A percentile compares a stretch with the other conserved stretches of the same genome.
phyloP scores from a whole-genome alignment of 805 yeast genomes.

The Diddensiella santjacobensis region DNA sequence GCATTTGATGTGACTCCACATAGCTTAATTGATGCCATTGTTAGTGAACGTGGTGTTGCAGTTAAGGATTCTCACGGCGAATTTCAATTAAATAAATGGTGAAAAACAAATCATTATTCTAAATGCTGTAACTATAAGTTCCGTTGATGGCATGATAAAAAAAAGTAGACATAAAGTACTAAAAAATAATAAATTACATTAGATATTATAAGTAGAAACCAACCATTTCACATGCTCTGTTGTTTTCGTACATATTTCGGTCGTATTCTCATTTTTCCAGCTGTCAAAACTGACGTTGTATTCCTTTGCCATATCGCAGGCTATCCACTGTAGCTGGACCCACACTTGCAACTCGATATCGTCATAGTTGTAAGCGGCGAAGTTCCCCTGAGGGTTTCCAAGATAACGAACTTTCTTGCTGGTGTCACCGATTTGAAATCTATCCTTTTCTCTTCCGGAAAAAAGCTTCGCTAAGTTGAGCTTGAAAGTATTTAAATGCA shows the following conservation, averaged over 20 bases:
- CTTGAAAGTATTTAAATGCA: slow-evolving; percentile 67
- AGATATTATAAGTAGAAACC: slow-evolving; percentile 3
- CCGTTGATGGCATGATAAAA: too few relatives aligned
- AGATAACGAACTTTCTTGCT: slow-evolving; percentile 52
- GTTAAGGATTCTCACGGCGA: slow-evolving; percentile 48
- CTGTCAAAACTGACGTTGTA: slow-evolving; percentile 11
- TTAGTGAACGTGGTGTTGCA: slow-evolving; percentile 70
- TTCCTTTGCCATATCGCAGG: slow-evolving; percentile 18
- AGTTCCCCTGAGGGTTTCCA: slow-evolving; percentile 40
- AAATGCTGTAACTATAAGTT: too few relatives aligned
- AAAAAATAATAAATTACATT: too few relatives aligned
- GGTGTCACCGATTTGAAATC: slow-evolving; percentile 40
- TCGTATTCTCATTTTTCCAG: slow-evolving; percentile 17
- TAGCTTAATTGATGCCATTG: slow-evolving; percentile 76
- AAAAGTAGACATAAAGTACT: neutral
- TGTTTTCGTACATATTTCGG: slow-evolving; percentile 9
- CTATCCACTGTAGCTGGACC: slow-evolving; percentile 23
- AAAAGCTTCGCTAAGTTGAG: slow-evolving; percentile 54
- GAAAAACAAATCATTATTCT: neutral
- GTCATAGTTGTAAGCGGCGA: slow-evolving; percentile 10
- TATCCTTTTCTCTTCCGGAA: slow-evolving; percentile 35
- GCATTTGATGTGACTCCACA: slow-evolving; percentile 93
- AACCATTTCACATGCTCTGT: slow-evolving; percentile 16
- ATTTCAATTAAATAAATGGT: slow-evolving; percentile 40
- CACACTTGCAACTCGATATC: slow-evolving; percentile 23